phyloP scores from a whole-genome alignment of 2,329 filamentous ascomycete species.

The Pseudogymnoascus destructans region DNA sequence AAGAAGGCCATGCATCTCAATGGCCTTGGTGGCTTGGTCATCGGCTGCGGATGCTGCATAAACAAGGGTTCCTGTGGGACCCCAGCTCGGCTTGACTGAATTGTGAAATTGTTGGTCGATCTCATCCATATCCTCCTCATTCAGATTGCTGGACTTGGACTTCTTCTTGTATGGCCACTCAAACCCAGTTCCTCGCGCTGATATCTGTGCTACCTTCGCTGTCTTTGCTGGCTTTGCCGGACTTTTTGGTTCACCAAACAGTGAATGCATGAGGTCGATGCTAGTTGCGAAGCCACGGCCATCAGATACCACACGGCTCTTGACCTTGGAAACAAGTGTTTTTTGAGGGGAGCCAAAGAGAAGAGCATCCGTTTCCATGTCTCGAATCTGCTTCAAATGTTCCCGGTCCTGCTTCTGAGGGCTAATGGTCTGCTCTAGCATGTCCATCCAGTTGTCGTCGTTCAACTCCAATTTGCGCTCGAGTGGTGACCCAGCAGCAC shows the following conservation, averaged over 20 bases:
- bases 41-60: constrained; percentile 35
- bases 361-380: constrained; percentile 27
- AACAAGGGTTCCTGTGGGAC: constrained; percentile 58
- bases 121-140: constrained; percentile 47
- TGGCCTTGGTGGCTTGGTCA: constrained; percentile 19
- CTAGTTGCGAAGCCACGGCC: constrained; percentile 66
- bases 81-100: constrained; percentile 69
- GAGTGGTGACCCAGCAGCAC: constrained; percentile 43
- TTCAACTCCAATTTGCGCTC: constrained; percentile 41
- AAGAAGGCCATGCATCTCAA: constrained; percentile 34
- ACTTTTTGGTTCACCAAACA: constrained; percentile 63
- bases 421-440: constrained; percentile 86
- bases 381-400: constrained; percentile 47
- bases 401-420: constrained; percentile 85
- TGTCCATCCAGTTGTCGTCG: constrained; percentile 83
- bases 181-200: neutral
- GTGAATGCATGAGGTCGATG: constrained; percentile 91
- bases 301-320: constrained; percentile 20
- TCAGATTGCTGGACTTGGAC: constrained; percentile 52
- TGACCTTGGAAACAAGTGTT: constrained; percentile 21
- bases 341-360: constrained; percentile 25
- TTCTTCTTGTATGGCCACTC: constrained; percentile 84
- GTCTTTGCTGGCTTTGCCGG: constrained; percentile 37
- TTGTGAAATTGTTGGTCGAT: constrained; percentile 56
- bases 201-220: neutral